Evolutionary conservation across 768 basidiomycete species (phyloP), one percentile per base, ranked within the genome.

Genomic region (Crassisporium funariophilum): DNA sequence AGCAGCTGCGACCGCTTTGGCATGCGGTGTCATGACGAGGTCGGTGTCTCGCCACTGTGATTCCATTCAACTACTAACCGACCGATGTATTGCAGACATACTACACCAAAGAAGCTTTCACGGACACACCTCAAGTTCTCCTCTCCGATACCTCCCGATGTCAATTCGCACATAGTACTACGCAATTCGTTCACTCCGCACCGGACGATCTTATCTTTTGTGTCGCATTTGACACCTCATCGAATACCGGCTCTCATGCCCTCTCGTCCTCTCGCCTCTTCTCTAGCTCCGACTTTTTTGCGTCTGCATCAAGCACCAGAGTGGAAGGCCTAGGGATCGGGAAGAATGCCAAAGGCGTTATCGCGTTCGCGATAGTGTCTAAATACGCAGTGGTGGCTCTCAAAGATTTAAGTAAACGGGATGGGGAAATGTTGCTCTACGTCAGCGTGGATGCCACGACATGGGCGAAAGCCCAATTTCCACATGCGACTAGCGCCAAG

Each of bases 301-400:
- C 72, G 3, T 98, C 95, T 75, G 55, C 72, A 2, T 60, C 65
- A 0, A 79, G 83, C 4, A 76, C 62, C 35, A 75, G 74, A n/a
- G 73, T 88, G 36, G 92, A 95, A 56, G 89, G 92, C 56, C 76
- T 99, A 1, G 91, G 94, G 1, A 87, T 92, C 13, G 86, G 83
- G 4, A 91, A 84, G 68, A 83, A 86, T 42, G 89, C 93, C 0
- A 83, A 81, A 23, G 97, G 95, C 1, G 84, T 99, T n/a, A 75
- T 91, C 4, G 95, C 92, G 0, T 82, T 99, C 41, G 95, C 95
- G 0, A 89, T 95, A 44, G 91, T 97, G 5, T 86, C 84, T 66
- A 93, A 95, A 62, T 99, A 86, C 61, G 87, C 91, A 4, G 88
- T 98, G 8, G 94, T 91, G 5, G 95, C 95, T 1, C 59, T 98